phyloP scores from a whole-genome alignment of 1,284 basidiomycete species.

The Sanghuangporus baumii region DNA sequence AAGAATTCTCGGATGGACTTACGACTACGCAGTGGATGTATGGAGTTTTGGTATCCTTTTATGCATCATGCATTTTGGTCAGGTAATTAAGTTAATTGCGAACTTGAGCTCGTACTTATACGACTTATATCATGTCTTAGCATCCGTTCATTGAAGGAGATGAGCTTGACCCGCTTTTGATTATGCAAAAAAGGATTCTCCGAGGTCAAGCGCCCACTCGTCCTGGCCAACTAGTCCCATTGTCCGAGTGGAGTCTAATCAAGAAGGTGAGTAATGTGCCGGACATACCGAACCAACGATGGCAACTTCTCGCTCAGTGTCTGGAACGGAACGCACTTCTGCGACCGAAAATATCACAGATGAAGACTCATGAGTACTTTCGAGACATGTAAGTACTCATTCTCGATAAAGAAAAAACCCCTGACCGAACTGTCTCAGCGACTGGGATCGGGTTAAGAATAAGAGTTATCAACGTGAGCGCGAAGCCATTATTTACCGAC shows the following conservation, averaged over 20 bases:
- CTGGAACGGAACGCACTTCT: conserved; percentile 49
- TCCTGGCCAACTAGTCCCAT: conserved; percentile 27
- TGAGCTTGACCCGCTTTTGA: conserved; percentile 20
- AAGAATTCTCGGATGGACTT: conserved; percentile 63
- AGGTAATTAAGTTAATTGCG: conserved; percentile 28
- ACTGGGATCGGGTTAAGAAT: conserved; percentile 11
- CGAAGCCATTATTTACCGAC: background rate
- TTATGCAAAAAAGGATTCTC: conserved; percentile 24
- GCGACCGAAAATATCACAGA: conserved; percentile 33
- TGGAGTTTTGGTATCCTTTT: conserved; percentile 79
- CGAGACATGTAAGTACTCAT: conserved; percentile 5
- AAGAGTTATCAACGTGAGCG: conserved; percentile 9
- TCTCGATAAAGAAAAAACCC: background rate
- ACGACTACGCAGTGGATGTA: conserved; percentile 74
- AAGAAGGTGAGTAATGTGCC: conserved; percentile 28
- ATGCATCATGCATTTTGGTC: conserved; percentile 61
- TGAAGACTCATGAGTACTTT: conserved; percentile 34
- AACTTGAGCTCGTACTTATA: background rate
- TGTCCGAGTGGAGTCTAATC: conserved; percentile 35
- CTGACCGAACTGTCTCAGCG: background rate
- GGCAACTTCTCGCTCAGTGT: conserved; percentile 31
- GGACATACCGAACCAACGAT: background rate
- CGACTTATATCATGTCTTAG: conserved; percentile 22
- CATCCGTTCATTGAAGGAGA: conserved; percentile 30
- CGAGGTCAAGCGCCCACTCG: conserved; percentile 25